Evolutionary conservation across 192 early-diverging fungal species (phyloP), one percentile per base, ranked within the genome.

Genomic region (Martensiomyces pterosporus): DNA sequence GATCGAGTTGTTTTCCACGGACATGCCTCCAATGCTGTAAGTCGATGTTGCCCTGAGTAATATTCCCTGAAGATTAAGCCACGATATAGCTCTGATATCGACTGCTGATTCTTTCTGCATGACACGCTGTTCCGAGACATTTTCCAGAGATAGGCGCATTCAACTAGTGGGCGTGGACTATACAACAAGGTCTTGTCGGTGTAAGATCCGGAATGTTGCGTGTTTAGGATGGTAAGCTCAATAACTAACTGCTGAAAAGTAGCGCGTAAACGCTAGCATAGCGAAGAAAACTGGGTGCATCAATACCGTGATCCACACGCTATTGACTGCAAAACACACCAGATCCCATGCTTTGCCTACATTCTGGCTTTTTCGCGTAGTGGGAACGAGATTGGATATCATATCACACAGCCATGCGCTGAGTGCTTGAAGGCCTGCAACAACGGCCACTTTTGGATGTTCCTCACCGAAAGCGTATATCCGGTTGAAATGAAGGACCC

Each of bases 371-470:
- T 41, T 18, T 25, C 3, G 26, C 6, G 18, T 75, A 60, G 86
- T 40, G 88, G 88, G 16, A 90, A 88, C 45, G 77, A 79, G 15
- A 62, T 90, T 46, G 88, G 85, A 13, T 90, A 90, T 51, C 85
- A 90, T 55, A 85, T 90, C 24, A 88, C 87, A 1, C 81, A 85
- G 53, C 88, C 92, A 22, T 98, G 94, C 57, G 68, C 83, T 26
- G 72, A 78, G 10, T 98, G 94, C 52, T 75, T 98, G 33, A 85
- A 89, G 35, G 82, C 91, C 18, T 90, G 88, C 59, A 93, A 97
- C 74, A 97, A 97, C 60, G 94, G 94, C 0, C 92, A 97, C 58
- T 92, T 92, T 67, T 96, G 92, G 92, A 97, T 96, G 93, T 96
- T 96, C 61, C 80, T 86, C 29, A 85, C 82, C 0, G 84, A 91